phyloP scores from a whole-genome alignment of 2,329 filamentous ascomycete species.

The Fusarium abutilonis region DNA sequence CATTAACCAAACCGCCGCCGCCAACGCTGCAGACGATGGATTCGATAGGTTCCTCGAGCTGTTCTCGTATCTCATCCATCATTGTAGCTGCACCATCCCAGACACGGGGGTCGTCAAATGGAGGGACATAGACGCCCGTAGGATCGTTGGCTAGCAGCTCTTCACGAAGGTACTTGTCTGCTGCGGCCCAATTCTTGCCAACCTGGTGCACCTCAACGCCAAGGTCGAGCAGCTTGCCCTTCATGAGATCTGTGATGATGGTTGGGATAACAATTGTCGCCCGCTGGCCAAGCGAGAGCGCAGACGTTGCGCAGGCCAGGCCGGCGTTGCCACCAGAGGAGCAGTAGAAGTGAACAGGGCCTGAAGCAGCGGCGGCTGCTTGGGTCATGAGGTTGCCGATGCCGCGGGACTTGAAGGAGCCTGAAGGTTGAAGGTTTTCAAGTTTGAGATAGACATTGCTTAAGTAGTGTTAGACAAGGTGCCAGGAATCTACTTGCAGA shows the following conservation, averaged over 20 bases:
- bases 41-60: constrained; percentile 63
- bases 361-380: constrained; percentile 48
- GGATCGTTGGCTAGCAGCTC: constrained; percentile 64
- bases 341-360: constrained; percentile 75
- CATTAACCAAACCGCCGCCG: constrained; percentile 82
- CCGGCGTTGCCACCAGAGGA: constrained; percentile 87
- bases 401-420: constrained; percentile 86
- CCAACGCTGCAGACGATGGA: constrained; percentile 82
- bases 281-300: constrained; percentile 68
- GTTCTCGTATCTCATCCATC: constrained; percentile 60
- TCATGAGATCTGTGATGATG: constrained; percentile 73
- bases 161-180: constrained; percentile 72
- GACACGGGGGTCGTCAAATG: constrained; percentile 74
- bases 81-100: constrained; percentile 73
- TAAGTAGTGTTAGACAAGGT: constrained; percentile 17
- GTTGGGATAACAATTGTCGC: constrained; percentile 80
- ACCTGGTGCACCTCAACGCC: constrained; percentile 75
- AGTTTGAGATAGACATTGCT: constrained; percentile 86
- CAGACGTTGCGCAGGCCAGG: constrained; percentile 80
- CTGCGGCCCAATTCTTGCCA: constrained; percentile 74
- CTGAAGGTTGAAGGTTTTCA: constrained; percentile 84
- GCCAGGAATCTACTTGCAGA: not conserved
- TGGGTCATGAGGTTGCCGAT: constrained; percentile 74
- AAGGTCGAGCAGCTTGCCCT: constrained; percentile 73
- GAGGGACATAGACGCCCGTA: constrained; percentile 70